These are phyloP conservation scores for Schizochytrium sp. DNA, from an alignment of 108 stramenopile genomes.

Conservation along the genomic window DNA sequence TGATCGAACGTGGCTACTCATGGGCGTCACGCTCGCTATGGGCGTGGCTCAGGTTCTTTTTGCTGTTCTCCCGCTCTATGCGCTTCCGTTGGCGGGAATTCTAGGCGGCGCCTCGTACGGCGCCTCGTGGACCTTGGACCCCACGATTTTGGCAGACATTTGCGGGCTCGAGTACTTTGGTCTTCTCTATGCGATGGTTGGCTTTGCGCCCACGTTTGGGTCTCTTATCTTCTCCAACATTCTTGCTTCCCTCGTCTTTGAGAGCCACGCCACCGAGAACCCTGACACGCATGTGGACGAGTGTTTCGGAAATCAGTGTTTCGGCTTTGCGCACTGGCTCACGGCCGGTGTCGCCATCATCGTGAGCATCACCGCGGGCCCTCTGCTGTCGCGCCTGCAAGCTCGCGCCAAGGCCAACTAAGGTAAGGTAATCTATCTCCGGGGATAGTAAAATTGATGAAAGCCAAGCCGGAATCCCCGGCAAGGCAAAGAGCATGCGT, in stretches of 20 bases:
- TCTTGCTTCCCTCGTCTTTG: not conserved
- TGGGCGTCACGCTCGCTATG: not conserved
- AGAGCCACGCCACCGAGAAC: not conserved
- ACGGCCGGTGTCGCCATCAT: not conserved
- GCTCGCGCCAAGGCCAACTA: too few species aligned
- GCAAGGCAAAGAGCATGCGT: too few species aligned
- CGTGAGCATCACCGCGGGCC: too few species aligned
- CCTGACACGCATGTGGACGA: not conserved
- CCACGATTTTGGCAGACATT: slow-evolving; percentile 6
- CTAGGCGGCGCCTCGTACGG: not conserved
- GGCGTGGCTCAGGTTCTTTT: not conserved
- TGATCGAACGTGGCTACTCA: not conserved
- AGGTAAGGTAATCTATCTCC: too few species aligned
- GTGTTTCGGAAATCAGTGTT: slow-evolving; percentile 2
- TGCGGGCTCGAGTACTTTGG: slow-evolving; percentile 3
- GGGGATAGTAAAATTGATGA: too few species aligned
- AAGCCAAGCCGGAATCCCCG: too few species aligned
- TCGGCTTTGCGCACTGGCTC: not conserved
- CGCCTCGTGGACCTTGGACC: not conserved
- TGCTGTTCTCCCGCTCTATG: not conserved
- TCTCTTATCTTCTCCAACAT: not conserved
- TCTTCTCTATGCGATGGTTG: not conserved
- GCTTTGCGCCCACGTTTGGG: not conserved
- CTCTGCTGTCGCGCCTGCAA: too few species aligned
- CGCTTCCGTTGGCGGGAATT: not conserved